These are phyloP conservation scores for Pholiota conissans DNA, from an alignment of 768 basidiomycete species.

Conservation along the genomic window DNA sequence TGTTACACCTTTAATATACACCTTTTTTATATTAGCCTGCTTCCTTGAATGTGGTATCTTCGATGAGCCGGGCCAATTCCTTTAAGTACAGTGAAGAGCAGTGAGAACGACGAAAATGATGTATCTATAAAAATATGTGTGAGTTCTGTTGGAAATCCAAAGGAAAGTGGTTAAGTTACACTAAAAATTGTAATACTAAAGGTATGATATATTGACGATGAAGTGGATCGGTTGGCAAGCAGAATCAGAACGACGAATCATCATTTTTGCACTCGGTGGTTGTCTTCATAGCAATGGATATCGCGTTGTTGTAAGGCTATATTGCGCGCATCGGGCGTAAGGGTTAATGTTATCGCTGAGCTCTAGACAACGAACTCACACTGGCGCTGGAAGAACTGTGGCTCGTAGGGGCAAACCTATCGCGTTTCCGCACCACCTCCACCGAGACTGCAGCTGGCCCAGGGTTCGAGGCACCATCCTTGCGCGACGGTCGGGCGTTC, in stretches of 20 bases:
- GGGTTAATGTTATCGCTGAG: background rate
- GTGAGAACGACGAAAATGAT: background rate
- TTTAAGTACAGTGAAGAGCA: background rate
- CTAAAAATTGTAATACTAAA: background rate
- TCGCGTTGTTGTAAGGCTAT: background rate
- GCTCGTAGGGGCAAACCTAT: background rate
- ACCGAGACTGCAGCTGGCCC: background rate
- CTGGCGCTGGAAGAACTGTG: background rate
- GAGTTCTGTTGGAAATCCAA: background rate
- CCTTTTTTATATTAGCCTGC: background rate
- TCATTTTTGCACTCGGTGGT: background rate
- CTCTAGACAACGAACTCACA: background rate
- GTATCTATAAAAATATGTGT: background rate
- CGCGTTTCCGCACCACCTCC: background rate
- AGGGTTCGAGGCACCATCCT: background rate
- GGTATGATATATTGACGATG: background rate
- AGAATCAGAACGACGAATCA: background rate
- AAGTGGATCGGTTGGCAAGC: background rate
- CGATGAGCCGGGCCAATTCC: background rate
- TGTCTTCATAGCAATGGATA: background rate
- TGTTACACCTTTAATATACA: background rate
- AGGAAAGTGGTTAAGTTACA: background rate
- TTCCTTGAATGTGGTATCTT: background rate
- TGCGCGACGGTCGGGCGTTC: background rate
- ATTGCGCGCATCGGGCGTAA: background rate